Evolutionary conservation across 129 eudicot genomes (phyloP), one percentile per base, ranked within the genome.

Genomic region (Centaurea solstitialis): DNA sequence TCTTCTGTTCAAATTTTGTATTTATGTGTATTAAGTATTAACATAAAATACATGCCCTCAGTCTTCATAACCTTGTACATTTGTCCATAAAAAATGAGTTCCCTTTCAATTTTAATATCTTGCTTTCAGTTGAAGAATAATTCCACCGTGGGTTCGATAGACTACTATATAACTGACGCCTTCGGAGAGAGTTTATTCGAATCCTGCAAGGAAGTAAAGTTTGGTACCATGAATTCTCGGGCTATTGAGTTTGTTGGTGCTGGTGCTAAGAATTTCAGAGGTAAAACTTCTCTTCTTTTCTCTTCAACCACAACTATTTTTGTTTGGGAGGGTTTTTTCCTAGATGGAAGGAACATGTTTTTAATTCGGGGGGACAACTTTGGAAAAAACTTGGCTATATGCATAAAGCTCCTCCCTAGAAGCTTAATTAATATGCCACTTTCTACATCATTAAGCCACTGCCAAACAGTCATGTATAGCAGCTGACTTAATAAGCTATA

Each of bases 121-220:
- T 79, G 43, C n/a, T 65, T 85, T 82, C 85, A 96, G 99, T 84
- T 88, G 64, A 91, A 89, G 66, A 83, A 79, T 76, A 96, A 93
- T 85, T 68, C 65, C 65, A 93, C 99, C 2, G 99, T 96, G 79
- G 90, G 90, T 77, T 97, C 91, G 74, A 96, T 96, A 72, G 97
- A 93, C 41, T 96, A 85, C 76, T 88, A 79, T 86, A 80, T 91
- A 80, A 85, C 93, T 40, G 98, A 96, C 37, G 50, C 87, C 57
- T 96, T 88, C 73, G 99, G 99, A 75, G 84, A 84, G 81, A 97
- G 93, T 47, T 84, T 96, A 85, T 96, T 72, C 22, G 87, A 96
- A 61, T 96, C 99, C 59, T 96, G 99, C 89, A 93, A 96, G 84
- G 99, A 96, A 23, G 99, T 96, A 33, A 96, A 96, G 85, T 96